phyloP scores from a whole-genome alignment of 2,329 filamentous ascomycete genomes.

The Penicillium sp. region DNA sequence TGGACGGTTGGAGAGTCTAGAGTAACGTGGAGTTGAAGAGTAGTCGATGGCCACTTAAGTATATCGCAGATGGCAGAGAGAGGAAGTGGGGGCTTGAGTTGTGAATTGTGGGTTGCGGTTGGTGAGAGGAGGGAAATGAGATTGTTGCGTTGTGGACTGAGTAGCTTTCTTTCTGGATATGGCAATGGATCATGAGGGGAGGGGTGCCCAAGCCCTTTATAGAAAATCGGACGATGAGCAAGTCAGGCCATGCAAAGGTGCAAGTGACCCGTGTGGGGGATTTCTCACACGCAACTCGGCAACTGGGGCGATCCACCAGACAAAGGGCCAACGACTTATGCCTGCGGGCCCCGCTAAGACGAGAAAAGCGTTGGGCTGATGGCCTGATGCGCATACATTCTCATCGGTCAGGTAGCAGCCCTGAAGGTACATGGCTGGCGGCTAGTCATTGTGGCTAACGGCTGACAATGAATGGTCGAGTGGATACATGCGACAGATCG shows the following conservation, averaged over 20 bases:
- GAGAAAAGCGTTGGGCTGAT: constrained; percentile 18
- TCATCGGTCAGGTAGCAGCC: neutral
- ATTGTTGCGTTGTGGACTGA: neutral
- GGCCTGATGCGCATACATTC: neutral
- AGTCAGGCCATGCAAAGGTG: constrained; percentile 22
- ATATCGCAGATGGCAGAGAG: neutral
- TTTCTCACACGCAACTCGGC: neutral
- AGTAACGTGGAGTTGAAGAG: neutral
- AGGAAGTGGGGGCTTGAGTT: neutral
- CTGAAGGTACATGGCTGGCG: neutral
- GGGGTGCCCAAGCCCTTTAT: constrained; percentile 13
- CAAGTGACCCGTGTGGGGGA: constrained; percentile 21
- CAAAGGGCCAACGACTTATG: neutral
- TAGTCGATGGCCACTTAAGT: neutral
- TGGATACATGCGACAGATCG: no score
- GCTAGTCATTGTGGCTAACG: no score
- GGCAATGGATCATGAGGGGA: neutral
- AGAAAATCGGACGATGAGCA: neutral
- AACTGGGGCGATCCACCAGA: neutral
- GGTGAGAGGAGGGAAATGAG: neutral
- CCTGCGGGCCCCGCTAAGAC: constrained; percentile 16
- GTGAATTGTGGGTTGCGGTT: neutral
- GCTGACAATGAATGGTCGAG: no score
- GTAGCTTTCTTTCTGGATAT: neutral
- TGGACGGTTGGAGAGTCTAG: neutral